Evolutionary conservation across 2,329 filamentous ascomycete species (phyloP).

Genomic region (Aspergillus aculeatinus): DNA sequence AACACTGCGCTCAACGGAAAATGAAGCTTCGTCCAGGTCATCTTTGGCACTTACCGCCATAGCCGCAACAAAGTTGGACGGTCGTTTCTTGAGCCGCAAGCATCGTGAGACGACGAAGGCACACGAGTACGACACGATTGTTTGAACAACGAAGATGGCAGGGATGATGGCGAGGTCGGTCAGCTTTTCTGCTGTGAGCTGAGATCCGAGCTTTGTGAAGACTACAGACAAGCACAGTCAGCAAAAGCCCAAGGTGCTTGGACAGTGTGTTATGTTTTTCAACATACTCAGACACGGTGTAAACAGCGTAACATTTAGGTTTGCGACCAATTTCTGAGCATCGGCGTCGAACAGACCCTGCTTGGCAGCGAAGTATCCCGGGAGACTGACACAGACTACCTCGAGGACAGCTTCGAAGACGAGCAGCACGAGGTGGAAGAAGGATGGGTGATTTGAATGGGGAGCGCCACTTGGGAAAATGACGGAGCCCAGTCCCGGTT

Average conservation of each 20-base stretch:
- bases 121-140: slow-evolving; percentile 77
- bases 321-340: slow-evolving; percentile 93
- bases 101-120: slow-evolving; percentile 68
- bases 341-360: slow-evolving; percentile 93
- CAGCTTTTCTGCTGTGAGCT: slow-evolving; percentile 88
- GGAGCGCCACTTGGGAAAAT: slow-evolving; percentile 23
- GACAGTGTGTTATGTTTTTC: slow-evolving; percentile 1
- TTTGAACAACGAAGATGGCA: slow-evolving; percentile 88
- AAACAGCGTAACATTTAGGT: slow-evolving; percentile 93
- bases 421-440: slow-evolving; percentile 67
- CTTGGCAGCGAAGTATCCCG: slow-evolving; percentile 87
- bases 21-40: no score
- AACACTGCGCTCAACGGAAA: background rate
- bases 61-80: slow-evolving; percentile 90
- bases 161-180: slow-evolving; percentile 90
- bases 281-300: slow-evolving; percentile 88
- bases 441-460: slow-evolving; percentile 48
- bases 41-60: slow-evolving; percentile 67
- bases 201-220: slow-evolving; percentile 94
- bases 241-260: background rate
- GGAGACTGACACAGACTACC: slow-evolving; percentile 90
- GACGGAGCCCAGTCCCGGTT: slow-evolving; percentile 21
- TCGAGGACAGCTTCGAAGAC: slow-evolving; percentile 95
- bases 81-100: slow-evolving; percentile 79
- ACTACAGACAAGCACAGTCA: slow-evolving; percentile 53